phyloP scores from a whole-genome alignment of 1,139 yeast species.

The Candida pseudoviswanathii region DNA sequence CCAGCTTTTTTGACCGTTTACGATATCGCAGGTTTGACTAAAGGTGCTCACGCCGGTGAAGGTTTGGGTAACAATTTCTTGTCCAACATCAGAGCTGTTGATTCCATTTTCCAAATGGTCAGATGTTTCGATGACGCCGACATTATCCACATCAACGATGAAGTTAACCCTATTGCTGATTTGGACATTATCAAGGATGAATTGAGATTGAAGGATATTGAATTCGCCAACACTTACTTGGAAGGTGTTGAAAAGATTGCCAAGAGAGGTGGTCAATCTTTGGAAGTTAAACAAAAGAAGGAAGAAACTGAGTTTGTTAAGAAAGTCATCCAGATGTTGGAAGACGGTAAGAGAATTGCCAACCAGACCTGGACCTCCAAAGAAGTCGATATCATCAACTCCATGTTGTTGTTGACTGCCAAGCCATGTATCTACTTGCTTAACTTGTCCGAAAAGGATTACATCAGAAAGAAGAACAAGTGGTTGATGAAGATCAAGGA shows the following conservation, averaged over 20 bases:
- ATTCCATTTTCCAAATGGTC: constrained; percentile 96
- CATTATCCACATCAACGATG: constrained; percentile 96
- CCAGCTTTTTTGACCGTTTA: constrained; percentile 94
- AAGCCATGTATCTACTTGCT: constrained; percentile 95
- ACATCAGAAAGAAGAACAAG: constrained; percentile 97
- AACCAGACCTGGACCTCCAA: constrained; percentile 87
- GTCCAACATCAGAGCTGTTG: constrained; percentile 97
- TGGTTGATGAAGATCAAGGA: constrained; percentile 86
- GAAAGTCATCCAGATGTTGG: constrained; percentile 72
- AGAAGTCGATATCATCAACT: constrained; percentile 87
- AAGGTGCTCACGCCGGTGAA: constrained; percentile 97
- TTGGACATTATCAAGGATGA: constrained; percentile 90
- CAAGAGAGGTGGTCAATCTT: constrained; percentile 92
- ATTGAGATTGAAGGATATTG: constrained; percentile 94
- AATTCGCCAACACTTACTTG: constrained; percentile 87
- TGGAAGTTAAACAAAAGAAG: constrained; percentile 92
- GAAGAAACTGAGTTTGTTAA: constrained; percentile 86
- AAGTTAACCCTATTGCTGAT: constrained; percentile 94
- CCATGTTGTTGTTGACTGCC: constrained; percentile 88
- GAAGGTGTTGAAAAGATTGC: constrained; percentile 87
- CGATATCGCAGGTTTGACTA: constrained; percentile 97
- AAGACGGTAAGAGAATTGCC: constrained; percentile 87
- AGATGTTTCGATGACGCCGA: constrained; percentile 98
- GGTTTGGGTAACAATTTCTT: constrained; percentile 98
- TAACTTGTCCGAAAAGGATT: constrained; percentile 92